Conservation (phyloP, 2,329 filamentous ascomycete genomes). For the Hymenotorrendiella dingleyae region DNA sequence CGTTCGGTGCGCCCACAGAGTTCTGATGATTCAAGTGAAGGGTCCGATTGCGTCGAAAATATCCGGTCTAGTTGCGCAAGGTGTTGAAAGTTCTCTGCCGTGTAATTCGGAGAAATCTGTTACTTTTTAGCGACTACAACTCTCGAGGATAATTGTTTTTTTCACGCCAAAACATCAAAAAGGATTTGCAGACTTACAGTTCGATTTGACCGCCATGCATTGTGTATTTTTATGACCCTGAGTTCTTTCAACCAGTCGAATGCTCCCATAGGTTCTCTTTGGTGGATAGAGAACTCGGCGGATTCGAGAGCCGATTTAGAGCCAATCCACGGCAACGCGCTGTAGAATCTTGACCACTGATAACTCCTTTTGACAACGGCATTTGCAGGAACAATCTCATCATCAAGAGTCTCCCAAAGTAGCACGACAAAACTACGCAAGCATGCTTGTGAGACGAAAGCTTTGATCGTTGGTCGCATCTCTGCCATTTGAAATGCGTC, state of each 20-base stretch:
- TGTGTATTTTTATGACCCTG: constrained; percentile 25
- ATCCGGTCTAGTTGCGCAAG: constrained; percentile 2
- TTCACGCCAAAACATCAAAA: neutral
- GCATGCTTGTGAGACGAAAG: constrained; percentile 24
- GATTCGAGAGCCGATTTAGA: constrained; percentile 15
- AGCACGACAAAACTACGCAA: constrained; percentile 28
- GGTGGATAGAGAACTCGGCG: constrained; percentile 13
- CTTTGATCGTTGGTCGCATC: constrained; percentile 24
- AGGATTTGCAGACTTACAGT: constrained; percentile 6
- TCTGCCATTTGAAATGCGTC: constrained; percentile 38
- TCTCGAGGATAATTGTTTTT: too few relatives aligned
- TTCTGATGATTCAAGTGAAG: neutral
- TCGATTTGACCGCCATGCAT: constrained; percentile 25
- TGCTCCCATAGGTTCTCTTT: constrained; percentile 26
- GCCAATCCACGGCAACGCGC: constrained; percentile 26
- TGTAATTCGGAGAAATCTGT: constrained; percentile 3
- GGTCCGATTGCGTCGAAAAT: neutral
- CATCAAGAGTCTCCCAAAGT: constrained; percentile 28
- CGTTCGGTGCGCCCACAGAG: neutral
- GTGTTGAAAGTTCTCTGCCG: neutral
- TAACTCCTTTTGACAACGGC: constrained; percentile 29
- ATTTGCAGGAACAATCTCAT: constrained; percentile 22
- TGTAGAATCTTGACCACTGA: constrained; percentile 27
- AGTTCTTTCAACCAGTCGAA: constrained; percentile 29
- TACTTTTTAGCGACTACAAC: neutral